Conservation (phyloP, 768 basidiomycete species). For the Steccherinum ochraceum region DNA sequence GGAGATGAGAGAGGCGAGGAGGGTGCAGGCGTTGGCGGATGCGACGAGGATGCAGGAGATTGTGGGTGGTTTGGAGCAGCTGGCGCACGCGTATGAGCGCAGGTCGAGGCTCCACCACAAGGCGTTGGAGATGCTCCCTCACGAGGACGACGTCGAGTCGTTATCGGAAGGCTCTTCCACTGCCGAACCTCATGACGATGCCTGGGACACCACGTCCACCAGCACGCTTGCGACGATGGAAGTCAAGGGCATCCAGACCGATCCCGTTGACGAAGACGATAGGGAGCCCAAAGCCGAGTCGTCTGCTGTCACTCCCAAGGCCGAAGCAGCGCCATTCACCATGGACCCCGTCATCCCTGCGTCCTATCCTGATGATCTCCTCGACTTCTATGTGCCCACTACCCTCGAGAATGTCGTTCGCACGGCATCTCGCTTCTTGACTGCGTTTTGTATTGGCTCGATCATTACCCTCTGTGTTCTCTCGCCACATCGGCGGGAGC, state of each 20-base stretch:
- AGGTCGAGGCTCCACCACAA: slow-evolving; percentile 1
- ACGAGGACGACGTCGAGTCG: slow-evolving; percentile 4
- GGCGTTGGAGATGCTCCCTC: slow-evolving; percentile 9
- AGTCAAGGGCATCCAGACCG: slow-evolving; percentile 6
- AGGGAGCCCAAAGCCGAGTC: neutral
- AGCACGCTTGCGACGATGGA: slow-evolving; percentile 1
- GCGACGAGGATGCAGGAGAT: slow-evolving; percentile 42
- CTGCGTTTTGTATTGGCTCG: slow-evolving; percentile 56
- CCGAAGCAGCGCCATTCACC: neutral
- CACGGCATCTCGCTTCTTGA: slow-evolving; percentile 41
- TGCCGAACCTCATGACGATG: neutral
- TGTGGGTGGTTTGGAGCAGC: slow-evolving; percentile 43
- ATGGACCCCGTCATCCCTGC: neutral
- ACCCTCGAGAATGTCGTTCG: slow-evolving; percentile 16
- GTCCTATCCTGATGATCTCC: neutral
- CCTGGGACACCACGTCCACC: neutral
- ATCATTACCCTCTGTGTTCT: slow-evolving; percentile 48
- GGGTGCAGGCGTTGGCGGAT: slow-evolving; percentile 37
- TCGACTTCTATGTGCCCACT: slow-evolving; percentile 5
- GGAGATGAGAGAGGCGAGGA: slow-evolving; percentile 50
- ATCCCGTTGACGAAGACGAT: neutral
- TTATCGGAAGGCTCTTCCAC: slow-evolving; percentile 6
- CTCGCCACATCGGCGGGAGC: slow-evolving; percentile 40
- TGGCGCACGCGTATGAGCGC: slow-evolving; percentile 34
- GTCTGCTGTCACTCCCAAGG: neutral